Evolutionary conservation across 1,284 basidiomycete genomes (phyloP), one percentile per base, ranked within the genome.

Genomic region (Tylopilus orsonianus): DNA sequence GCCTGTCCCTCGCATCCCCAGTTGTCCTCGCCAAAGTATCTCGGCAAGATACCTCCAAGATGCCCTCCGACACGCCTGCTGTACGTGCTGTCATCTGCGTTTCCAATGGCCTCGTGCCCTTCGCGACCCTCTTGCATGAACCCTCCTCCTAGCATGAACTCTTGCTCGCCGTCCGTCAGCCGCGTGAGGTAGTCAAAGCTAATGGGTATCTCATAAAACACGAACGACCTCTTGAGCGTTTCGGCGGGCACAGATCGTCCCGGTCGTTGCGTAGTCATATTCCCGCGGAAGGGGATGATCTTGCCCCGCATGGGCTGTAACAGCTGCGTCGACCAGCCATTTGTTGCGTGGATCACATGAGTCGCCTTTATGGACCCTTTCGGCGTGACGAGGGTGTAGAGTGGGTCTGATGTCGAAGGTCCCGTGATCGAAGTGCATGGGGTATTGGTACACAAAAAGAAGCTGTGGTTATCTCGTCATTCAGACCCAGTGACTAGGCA

Each of bases 341-440:
- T 84, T 14, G 82, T 83, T 1, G 81, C 80, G 56, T 84, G 82
- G 16, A 84, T 64, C 32, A 85, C 64, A 56, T 77, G 76, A 7
- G 62, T 57, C 0, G 78, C 65, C 23, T 52, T 60, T 19, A 79
- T 56, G 5, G 46, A 48, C 2, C 80, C 80, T 14, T 68, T 66
- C 2, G 73, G 62, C 1, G 80, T 80, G 36, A 61, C 49, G 30
- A 75, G 52, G 13, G 67, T 69, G 62, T 78, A 77, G 23, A 59
- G 52, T 2, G 57, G 58, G 8, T 53, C 49, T 2, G 61, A 50
- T 12, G 48, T 0, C 0, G 64, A 56, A 16, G 74, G 59, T 13
- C 56, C 50, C 1, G 50, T 43, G 43, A 77, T 69, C 6, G 58
- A 57, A 2, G 66, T 70, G 50, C 72, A 74, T 2, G 75, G 72